Base-by-base conservation (phyloP, 2,329 filamentous ascomycete species). In the Ascochyta pisi region DNA sequence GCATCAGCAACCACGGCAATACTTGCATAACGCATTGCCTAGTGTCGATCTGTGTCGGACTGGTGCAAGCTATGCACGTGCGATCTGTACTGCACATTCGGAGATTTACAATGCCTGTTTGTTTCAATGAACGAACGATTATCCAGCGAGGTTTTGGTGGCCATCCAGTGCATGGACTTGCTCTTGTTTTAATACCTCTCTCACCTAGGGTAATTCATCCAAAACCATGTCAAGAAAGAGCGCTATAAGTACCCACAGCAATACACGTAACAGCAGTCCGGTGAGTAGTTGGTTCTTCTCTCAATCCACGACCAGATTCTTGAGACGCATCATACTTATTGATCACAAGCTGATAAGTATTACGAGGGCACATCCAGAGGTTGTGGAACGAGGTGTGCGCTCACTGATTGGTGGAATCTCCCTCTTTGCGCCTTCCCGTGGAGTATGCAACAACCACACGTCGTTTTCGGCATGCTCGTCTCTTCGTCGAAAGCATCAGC, bases 351-450 rank as follows among this genome's bases (percentile, higher is more conserved):
- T 31, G 29, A 13, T 15, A 13, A 31, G 29, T 15, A 13, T 31
- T 7, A n/a, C 6, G 15, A 35, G 33, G 12, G 4, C n/a, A 35
- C 3, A 8, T 35, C 16, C 33, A 16, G 16, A 31, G 38, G 6
- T 45, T 44, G 44, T 12, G 23, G 15, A 9, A 22, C 33, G 12
- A 15, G 31, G 37, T 19, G 13, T 12, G 29, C 31, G 31, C 26
- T 34, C 24, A 19, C 6, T 53, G 23, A 49, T 49, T 54, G 44
- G 44, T 48, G 44, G 51, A 49, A 39, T 24, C 44, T 34, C 19
- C 13, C 10, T 24, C 10, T 3, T 37, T 15, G 16, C 33, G 31
- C 22, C 5, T 42, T 22, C 34, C 22, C 12, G 41, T 16, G n/a
- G 15, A 9, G 31, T 19, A 39, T 38, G 38, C 51, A 44, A 31